A percentile compares a stretch with the other conserved stretches of the same genome.
These are phyloP conservation scores for Penicillium dipodomyicola DNA, from an alignment of 495 filamentous ascomycete species.

Conservation along the genomic window DNA sequence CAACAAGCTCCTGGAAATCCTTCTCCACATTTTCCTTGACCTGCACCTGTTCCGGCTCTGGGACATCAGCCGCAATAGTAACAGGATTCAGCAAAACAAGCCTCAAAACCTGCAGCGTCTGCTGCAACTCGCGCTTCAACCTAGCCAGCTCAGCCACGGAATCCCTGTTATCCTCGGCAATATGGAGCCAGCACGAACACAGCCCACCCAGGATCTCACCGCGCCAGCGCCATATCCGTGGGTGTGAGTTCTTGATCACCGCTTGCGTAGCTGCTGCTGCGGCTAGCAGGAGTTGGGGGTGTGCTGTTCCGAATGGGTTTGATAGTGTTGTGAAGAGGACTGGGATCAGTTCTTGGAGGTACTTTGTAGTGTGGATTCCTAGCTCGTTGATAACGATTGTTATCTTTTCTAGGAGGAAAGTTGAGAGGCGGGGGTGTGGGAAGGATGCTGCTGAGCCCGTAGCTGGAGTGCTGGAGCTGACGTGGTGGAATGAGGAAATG, in stretches of 20 bases:
- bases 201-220: constrained; percentile 68
- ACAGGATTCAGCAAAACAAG: constrained; percentile 35
- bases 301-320: constrained; percentile 65
- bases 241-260: constrained; percentile 70
- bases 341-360: constrained; percentile 71
- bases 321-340: constrained; percentile 62
- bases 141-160: constrained; percentile 15
- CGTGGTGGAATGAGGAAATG: constrained; percentile 48
- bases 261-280: constrained; percentile 54
- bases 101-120: constrained; percentile 37
- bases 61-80: constrained; percentile 4
- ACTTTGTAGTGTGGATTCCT: constrained; percentile 67
- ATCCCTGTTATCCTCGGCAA: constrained; percentile 44
- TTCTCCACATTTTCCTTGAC: constrained; percentile 28
- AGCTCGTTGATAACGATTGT: constrained; percentile 54
- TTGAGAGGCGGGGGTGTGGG: constrained; percentile 41
- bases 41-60: constrained; percentile 22
- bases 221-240: constrained; percentile 61
- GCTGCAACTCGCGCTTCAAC: constrained; percentile 50
- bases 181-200: constrained; percentile 64
- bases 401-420: constrained; percentile 59
- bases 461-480: constrained; percentile 47
- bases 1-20: constrained; percentile 38
- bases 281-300: constrained; percentile 52
- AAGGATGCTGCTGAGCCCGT: constrained; percentile 48